A percentile compares a stretch with the other conserved stretches of the same genome.
Evolutionary conservation across 2,329 filamentous ascomycete species (phyloP).

Genomic region (Penicillium concentricum): DNA sequence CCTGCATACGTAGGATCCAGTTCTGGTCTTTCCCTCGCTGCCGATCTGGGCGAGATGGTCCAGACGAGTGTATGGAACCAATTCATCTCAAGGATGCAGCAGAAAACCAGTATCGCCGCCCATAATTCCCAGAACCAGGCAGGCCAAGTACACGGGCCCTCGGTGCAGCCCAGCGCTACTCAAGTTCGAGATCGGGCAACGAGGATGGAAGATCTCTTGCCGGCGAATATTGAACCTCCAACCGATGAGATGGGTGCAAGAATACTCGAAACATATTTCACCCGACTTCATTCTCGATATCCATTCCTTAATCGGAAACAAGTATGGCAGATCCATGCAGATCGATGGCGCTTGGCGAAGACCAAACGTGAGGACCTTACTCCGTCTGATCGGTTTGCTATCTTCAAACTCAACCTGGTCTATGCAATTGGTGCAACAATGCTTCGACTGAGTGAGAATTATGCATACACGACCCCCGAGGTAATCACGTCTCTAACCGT

Average conservation of each 20-base stretch:
- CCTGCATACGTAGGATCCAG: conserved; percentile 53
- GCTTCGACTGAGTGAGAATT: conserved; percentile 49
- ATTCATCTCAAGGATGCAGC: conserved; percentile 37
- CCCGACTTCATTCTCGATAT: conserved; percentile 49
- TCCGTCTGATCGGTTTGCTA: conserved; percentile 43
- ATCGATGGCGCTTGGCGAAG: conserved; percentile 40
- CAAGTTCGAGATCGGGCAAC: conserved; percentile 31
- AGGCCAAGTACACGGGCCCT: conserved; percentile 4
- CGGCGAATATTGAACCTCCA: conserved; percentile 47
- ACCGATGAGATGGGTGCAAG: conserved; percentile 47
- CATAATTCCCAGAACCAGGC: conserved; percentile 10
- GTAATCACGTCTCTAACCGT: conserved; percentile 23
- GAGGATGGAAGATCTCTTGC: conserved; percentile 36
- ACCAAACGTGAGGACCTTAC: conserved; percentile 37
- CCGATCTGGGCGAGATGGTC: conserved; percentile 54
- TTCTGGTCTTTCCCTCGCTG: conserved; percentile 50
- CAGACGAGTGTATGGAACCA: conserved; percentile 57
- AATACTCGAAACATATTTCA: conserved; percentile 49
- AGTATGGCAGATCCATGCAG: conserved; percentile 46
- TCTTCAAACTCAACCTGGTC: conserved; percentile 54
- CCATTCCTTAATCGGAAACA: conserved; percentile 51
- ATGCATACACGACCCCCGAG: conserved; percentile 45
- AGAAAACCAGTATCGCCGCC: conserved; percentile 16
- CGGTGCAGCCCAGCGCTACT: conserved; percentile 17
- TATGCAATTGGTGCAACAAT: conserved; percentile 54